Conservation (phyloP, 805 yeast genomes). For the Saturnispora diversa region DNA sequence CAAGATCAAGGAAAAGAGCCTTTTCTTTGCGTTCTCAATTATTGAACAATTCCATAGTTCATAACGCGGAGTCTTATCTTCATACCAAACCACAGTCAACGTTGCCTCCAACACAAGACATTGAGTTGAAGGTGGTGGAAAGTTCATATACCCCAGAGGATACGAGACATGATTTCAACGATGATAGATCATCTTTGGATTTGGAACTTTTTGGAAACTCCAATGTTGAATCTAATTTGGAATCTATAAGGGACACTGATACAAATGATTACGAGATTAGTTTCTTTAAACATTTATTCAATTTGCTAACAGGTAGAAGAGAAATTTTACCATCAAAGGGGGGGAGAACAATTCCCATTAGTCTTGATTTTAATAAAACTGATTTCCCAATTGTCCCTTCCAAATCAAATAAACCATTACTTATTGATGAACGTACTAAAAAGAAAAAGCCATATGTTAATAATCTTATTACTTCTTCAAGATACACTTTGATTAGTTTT, state of each 20-base stretch:
- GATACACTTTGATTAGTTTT: slow-evolving; percentile 73
- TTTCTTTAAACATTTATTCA: background rate
- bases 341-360: slow-evolving; percentile 73
- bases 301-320: slow-evolving; percentile 36
- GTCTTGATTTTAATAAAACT: slow-evolving; percentile 34
- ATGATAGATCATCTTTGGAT: slow-evolving; percentile 9
- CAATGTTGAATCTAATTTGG: slow-evolving; percentile 2
- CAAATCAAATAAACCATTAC: slow-evolving; percentile 24
- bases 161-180: slow-evolving; percentile 16
- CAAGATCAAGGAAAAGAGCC: slow-evolving; percentile 47
- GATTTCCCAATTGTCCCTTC: slow-evolving; percentile 25
- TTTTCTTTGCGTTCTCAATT: slow-evolving; percentile 61
- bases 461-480: slow-evolving; percentile 77
- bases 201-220: background rate
- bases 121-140: slow-evolving; percentile 29
- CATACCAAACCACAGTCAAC: slow-evolving; percentile 11
- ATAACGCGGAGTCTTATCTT: slow-evolving; percentile 19
- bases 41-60: slow-evolving; percentile 36
- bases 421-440: slow-evolving; percentile 57
- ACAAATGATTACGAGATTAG: background rate
- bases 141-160: slow-evolving; percentile 25
- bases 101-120: slow-evolving; percentile 21
- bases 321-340: slow-evolving; percentile 46
- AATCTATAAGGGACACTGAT: slow-evolving; percentile 20
- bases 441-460: slow-evolving; percentile 48